Evolutionary conservation across 2,329 filamentous ascomycete species (phyloP), one percentile per base, ranked within the genome.

Genomic region (Lasiodiplodia sp.): DNA sequence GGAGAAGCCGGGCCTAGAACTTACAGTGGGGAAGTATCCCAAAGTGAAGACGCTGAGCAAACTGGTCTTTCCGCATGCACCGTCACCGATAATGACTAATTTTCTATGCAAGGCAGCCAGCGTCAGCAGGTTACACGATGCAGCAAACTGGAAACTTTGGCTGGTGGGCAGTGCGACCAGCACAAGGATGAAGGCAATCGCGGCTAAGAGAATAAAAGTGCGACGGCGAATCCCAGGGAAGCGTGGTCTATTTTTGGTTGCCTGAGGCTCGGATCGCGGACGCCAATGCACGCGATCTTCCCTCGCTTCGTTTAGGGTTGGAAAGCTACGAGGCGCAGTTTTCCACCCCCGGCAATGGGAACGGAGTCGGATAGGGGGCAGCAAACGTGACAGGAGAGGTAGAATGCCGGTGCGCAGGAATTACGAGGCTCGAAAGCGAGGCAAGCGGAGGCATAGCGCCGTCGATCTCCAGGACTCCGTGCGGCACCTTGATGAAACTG

Each of bases 61-160:
- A 89, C 93, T 97, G 65, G 96, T 99, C 86, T 99, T 99, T 76
- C 96, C 96, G 82, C 96, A 99, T 74, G 96, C 96, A 85, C 96
- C 96, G 78, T 97, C 94, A 71, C 94, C 94, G 76, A 97, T 97
- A 75, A 97, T 97, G 76, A 97, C 94, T 78, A 97, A 86, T 84
- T 97, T 97, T 86, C 94, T 97, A 78, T 70, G 70, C 68, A 68
- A 63, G 57, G 66, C 58, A 40, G 62, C 70, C 52, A n/a, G 51
- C 49, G 65, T 68, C 60, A 68, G 67, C 67, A 65, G 47, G 56
- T 68, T 62, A 63, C 67, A 68, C 58, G 21, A 38, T 31, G 34
- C n/a, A 68, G 44, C 12, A 40, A 14, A 49, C 28, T 62, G 25
- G 40, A 34, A 63, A 56, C n/a, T 38, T 47, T 51, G 37, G 47